These are phyloP conservation scores for Leishmania tarentolae DNA, from an alignment of 208 protist genomes.

Conservation along the genomic window DNA sequence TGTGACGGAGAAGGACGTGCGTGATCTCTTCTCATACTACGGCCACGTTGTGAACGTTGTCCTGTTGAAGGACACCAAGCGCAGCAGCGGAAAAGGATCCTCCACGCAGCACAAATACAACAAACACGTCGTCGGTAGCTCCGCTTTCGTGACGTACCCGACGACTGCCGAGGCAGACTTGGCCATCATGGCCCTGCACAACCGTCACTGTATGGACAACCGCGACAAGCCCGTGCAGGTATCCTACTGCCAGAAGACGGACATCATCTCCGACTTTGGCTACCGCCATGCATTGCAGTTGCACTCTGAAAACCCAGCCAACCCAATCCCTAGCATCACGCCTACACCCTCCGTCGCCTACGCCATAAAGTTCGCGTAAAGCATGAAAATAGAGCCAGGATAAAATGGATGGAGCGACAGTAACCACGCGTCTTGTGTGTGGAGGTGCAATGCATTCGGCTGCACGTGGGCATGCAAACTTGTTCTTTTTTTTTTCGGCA, in stretches of 20 bases:
- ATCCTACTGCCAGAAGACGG: slow-evolving; percentile 61
- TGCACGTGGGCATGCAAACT: neutral
- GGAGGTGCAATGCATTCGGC: too few relatives aligned
- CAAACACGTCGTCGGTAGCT: slow-evolving; percentile 44
- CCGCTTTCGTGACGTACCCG: slow-evolving; percentile 44
- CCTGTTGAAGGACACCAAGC: slow-evolving; percentile 38
- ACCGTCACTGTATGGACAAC: slow-evolving; percentile 51
- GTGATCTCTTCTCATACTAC: slow-evolving; percentile 39
- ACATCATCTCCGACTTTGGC: slow-evolving; percentile 66
- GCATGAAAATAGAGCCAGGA: neutral
- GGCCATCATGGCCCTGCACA: slow-evolving; percentile 58
- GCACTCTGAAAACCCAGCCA: slow-evolving; percentile 59
- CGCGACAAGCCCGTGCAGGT: slow-evolving; percentile 66
- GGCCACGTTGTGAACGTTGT: slow-evolving; percentile 43
- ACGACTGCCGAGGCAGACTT: slow-evolving; percentile 57
- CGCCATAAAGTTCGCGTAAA: slow-evolving; percentile 28
- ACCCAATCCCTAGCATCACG: slow-evolving; percentile 39
- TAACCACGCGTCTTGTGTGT: neutral
- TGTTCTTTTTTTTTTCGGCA: neutral
- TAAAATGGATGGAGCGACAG: neutral
- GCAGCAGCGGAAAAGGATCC: slow-evolving; percentile 10
- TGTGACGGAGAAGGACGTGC: slow-evolving; percentile 41
- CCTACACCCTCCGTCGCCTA: slow-evolving; percentile 24
- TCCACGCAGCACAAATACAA: slow-evolving; percentile 3
- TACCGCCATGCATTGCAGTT: slow-evolving; percentile 57